A percentile compares a stretch with the other conserved stretches of the same genome.
Conservation (phyloP, 179 eudicot species). For the Actinidia arguta region DNA sequence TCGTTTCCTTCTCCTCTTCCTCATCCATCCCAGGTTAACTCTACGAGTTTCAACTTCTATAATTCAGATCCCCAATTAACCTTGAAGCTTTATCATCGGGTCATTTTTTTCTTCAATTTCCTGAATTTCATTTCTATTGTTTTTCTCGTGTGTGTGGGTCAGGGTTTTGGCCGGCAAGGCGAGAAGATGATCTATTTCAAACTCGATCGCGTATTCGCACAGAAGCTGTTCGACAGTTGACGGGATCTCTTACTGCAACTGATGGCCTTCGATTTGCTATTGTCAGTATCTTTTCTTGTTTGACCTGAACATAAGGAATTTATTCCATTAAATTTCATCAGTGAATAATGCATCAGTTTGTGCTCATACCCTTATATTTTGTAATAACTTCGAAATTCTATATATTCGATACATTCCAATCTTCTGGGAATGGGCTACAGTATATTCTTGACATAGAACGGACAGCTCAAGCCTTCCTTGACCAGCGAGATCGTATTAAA, state of each 20-base stretch:
- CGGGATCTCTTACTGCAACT: constrained; percentile 54
- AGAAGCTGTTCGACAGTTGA: constrained; percentile 60
- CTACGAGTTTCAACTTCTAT: background rate
- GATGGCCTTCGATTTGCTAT: constrained; percentile 70
- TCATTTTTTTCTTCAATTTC: background rate
- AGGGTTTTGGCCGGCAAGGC: constrained; percentile 17
- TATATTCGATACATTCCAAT: no score
- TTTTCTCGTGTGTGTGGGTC: no score
- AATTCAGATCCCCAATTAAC: background rate
- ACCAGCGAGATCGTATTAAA: no score
- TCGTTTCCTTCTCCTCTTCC: background rate
- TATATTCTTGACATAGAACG: no score
- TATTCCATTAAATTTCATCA: background rate
- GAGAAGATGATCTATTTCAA: constrained; percentile 1
- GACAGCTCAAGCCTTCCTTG: no score
- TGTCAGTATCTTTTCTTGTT: constrained; percentile 37
- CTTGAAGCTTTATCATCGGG: background rate
- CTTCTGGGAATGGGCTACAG: no score
- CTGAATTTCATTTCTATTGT: background rate
- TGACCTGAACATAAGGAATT: background rate
- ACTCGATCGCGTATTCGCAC: constrained; percentile 30
- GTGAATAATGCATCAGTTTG: background rate
- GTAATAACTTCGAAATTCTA: background rate
- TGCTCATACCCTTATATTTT: background rate
- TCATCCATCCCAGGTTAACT: constrained; percentile 4